phyloP scores from a whole-genome alignment of 805 yeast species.

The Torulaspora gathmanii region DNA sequence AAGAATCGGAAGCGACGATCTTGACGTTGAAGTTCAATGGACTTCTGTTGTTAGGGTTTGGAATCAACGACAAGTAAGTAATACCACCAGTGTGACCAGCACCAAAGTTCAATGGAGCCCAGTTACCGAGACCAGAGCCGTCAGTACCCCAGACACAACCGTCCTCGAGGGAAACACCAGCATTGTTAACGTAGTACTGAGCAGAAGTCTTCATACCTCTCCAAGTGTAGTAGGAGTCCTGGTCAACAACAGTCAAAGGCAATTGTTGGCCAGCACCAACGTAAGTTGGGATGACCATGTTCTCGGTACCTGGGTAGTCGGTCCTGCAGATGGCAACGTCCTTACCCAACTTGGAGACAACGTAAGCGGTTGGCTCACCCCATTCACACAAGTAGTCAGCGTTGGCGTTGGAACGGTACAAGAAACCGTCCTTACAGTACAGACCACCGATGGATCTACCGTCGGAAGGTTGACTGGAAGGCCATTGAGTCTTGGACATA shows the following conservation, averaged over 20 bases:
- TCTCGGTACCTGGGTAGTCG: slow-evolving; percentile 98
- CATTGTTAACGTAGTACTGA: slow-evolving; percentile 95
- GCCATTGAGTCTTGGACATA: slow-evolving; percentile 99
- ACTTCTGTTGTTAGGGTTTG: slow-evolving; percentile 82
- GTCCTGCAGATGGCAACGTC: slow-evolving; percentile 93
- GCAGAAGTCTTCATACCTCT: slow-evolving; percentile 77
- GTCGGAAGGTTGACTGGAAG: slow-evolving; percentile 73
- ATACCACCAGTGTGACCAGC: slow-evolving; percentile 73
- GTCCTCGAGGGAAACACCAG: slow-evolving; percentile 83
- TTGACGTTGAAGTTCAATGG: slow-evolving; percentile 70
- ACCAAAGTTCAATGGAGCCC: slow-evolving; percentile 96
- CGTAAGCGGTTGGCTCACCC: slow-evolving; percentile 70
- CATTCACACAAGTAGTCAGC: slow-evolving; percentile 74
- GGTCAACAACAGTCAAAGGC: slow-evolving; percentile 76
- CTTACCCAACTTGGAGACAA: slow-evolving; percentile 56
- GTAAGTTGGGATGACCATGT: slow-evolving; percentile 92
- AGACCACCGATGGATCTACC: slow-evolving; percentile 96
- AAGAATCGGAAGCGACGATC: slow-evolving; percentile 68
- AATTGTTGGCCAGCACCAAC: slow-evolving; percentile 61
- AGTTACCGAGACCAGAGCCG: slow-evolving; percentile 85
- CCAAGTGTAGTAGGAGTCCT: slow-evolving; percentile 77
- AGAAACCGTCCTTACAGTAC: slow-evolving; percentile 74
- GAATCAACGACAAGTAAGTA: slow-evolving; percentile 84
- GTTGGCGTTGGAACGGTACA: slow-evolving; percentile 73
- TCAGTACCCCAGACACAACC: slow-evolving; percentile 92